phyloP scores from a whole-genome alignment of 2,329 filamentous ascomycete species.

The Penicillium decumbens region DNA sequence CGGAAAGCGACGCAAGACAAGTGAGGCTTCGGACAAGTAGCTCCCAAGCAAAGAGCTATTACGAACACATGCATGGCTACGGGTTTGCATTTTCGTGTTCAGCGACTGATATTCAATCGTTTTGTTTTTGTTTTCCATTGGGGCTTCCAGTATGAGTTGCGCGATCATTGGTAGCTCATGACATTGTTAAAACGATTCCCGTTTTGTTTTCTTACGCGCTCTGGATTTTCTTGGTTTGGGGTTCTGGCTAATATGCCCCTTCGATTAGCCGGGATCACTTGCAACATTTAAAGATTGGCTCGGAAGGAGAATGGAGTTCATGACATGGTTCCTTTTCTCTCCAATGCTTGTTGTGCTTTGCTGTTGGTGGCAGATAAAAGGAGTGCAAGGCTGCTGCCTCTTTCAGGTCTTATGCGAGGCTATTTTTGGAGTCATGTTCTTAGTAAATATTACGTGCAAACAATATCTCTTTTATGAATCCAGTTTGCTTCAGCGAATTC shows the following conservation, averaged over 20 bases:
- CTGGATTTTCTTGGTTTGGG: neutral
- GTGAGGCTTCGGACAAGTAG: constrained; percentile 26
- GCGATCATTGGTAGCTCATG: neutral
- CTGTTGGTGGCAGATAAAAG: neutral
- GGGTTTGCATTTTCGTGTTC: neutral
- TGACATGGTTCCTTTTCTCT: neutral
- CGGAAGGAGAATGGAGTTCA: neutral
- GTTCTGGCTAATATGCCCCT: neutral
- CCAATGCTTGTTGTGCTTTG: neutral
- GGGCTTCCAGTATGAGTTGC: neutral
- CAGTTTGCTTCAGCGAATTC: neutral
- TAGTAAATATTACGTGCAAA: neutral
- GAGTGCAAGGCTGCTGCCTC: neutral
- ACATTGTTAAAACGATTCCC: neutral
- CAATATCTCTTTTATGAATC: neutral
- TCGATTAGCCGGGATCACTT: neutral
- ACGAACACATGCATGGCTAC: too few relatives aligned
- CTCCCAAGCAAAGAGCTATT: too few relatives aligned
- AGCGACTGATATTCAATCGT: neutral
- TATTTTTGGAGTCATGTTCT: neutral
- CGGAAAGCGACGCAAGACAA: constrained; percentile 76
- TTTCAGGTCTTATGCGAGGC: neutral
- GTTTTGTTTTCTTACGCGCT: neutral
- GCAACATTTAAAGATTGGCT: neutral
- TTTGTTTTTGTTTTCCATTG: neutral